A percentile compares a stretch with the other conserved stretches of the same genome.
These are phyloP conservation scores for Porcisia deanei DNA, from an alignment of 208 protist species.

Conservation along the genomic window DNA sequence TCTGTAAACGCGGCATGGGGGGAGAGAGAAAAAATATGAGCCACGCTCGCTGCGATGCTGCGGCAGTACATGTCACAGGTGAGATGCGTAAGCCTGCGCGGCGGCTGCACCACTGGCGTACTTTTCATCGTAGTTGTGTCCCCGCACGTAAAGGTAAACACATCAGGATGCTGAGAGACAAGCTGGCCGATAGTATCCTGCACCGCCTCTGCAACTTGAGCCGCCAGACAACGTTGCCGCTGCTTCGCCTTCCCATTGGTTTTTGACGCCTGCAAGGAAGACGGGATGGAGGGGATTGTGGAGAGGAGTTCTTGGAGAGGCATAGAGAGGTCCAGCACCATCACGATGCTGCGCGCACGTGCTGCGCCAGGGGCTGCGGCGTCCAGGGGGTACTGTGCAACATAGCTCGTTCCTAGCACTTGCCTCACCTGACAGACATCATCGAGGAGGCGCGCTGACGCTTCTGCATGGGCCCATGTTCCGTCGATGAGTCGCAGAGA, in stretches of 20 bases:
- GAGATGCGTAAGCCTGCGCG: background rate
- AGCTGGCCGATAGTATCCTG: conserved; percentile 42
- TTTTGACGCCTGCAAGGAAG: background rate
- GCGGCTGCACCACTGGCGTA: background rate
- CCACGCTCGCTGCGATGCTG: conserved; percentile 72
- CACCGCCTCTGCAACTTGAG: conserved; percentile 41
- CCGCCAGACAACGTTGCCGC: background rate
- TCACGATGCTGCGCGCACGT: conserved; percentile 28
- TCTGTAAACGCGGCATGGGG: conserved; percentile 42
- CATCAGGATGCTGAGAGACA: conserved; percentile 48
- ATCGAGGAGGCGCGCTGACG: background rate
- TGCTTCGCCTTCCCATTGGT: background rate
- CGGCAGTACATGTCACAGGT: conserved; percentile 28
- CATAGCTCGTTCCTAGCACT: conserved; percentile 39
- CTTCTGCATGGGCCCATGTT: conserved; percentile 4
- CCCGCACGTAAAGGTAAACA: conserved; percentile 29
- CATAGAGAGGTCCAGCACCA: conserved; percentile 38
- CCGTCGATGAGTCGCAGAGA: conserved; percentile 21
- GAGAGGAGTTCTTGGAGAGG: conserved; percentile 2
- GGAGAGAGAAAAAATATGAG: conserved; percentile 54
- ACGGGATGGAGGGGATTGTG: background rate
- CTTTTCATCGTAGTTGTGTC: background rate
- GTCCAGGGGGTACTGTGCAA: background rate
- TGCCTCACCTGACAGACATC: conserved; percentile 17
- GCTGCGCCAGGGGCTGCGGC: background rate